Evolutionary conservation across 2,329 filamentous ascomycete genomes (phyloP).

Genomic region (Cercospora zeae-maydis): DNA sequence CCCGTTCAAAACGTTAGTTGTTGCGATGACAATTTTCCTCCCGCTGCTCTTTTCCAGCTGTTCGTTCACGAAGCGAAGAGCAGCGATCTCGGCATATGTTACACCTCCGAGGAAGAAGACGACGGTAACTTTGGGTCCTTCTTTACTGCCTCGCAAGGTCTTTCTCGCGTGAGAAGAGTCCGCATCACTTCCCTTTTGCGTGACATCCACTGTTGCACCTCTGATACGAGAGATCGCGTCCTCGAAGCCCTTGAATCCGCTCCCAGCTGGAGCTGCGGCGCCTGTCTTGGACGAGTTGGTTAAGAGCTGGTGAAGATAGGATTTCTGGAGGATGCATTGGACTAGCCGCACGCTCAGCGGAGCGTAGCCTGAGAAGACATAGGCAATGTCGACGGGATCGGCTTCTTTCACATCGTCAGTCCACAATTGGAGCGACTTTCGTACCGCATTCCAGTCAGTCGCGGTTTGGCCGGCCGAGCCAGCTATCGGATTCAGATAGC

Average conservation of each 20-base stretch:
- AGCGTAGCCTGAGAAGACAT: conserved; percentile 96
- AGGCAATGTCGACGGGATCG: conserved; percentile 91
- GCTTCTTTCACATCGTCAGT: conserved; percentile 96
- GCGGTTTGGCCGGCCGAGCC: conserved; percentile 52
- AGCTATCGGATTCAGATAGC: conserved; percentile 75
- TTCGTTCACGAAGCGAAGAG: conserved; percentile 81
- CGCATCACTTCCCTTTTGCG: conserved; percentile 89
- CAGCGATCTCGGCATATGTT: conserved; percentile 93
- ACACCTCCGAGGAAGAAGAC: conserved; percentile 98
- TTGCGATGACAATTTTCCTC: conserved; percentile 81
- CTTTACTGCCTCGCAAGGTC: conserved; percentile 68
- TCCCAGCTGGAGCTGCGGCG: conserved; percentile 51
- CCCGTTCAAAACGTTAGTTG: conserved; percentile 86
- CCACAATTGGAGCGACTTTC: conserved; percentile 82
- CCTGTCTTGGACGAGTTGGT: conserved; percentile 48
- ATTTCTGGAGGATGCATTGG: conserved; percentile 89
- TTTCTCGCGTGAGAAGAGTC: conserved; percentile 76
- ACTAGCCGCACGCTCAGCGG: conserved; percentile 87
- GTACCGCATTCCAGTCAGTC: conserved; percentile 79
- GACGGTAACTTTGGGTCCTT: conserved; percentile 69
- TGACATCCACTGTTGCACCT: conserved; percentile 85
- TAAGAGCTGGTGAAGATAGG: conserved; percentile 63
- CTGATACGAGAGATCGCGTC: conserved; percentile 83
- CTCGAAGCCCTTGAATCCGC: conserved; percentile 88
- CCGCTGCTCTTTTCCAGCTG: conserved; percentile 57